Conservation (phyloP, 148 eudicot species). For the Talinum fruticosum region DNA sequence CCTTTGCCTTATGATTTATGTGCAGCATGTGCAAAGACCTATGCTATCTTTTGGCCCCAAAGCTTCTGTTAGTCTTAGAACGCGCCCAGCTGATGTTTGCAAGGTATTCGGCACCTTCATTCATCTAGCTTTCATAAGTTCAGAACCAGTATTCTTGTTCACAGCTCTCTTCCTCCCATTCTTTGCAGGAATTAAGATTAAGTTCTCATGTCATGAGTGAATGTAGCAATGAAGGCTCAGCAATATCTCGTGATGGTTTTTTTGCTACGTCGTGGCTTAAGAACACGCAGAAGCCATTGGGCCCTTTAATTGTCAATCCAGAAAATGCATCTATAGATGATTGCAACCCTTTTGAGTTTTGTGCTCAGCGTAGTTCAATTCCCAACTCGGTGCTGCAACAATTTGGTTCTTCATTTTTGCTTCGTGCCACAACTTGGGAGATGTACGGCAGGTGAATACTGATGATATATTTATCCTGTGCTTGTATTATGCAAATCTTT, state of each 20-base stretch:
- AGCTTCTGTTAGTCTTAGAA: constrained; percentile 70
- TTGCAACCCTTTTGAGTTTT: constrained; percentile 43
- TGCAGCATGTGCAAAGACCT: constrained; percentile 98
- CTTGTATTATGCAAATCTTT: background rate
- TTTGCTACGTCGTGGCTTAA: constrained; percentile 82
- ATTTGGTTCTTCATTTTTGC: constrained; percentile 71
- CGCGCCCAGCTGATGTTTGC: constrained; percentile 73
- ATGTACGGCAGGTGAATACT: constrained; percentile 76
- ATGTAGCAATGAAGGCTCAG: constrained; percentile 51
- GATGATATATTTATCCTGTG: background rate
- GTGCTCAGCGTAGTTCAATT: constrained; percentile 72
- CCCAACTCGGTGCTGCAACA: constrained; percentile 68
- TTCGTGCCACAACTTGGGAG: constrained; percentile 92
- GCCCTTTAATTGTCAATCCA: constrained; percentile 43
- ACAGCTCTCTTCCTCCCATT: constrained; percentile 17
- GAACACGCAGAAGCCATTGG: constrained; percentile 52
- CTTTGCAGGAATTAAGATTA: constrained; percentile 65
- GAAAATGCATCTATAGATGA: constrained; percentile 45
- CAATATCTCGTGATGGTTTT: constrained; percentile 62
- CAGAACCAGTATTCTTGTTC: background rate
- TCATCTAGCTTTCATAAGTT: background rate
- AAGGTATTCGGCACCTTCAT: constrained; percentile 73
- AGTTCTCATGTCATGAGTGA: constrained; percentile 73
- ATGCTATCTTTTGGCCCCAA: constrained; percentile 93
- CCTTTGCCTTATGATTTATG: constrained; percentile 20